Base-by-base conservation (phyloP, 768 basidiomycete species). In the Cystobasidiopsis lactophilus region DNA sequence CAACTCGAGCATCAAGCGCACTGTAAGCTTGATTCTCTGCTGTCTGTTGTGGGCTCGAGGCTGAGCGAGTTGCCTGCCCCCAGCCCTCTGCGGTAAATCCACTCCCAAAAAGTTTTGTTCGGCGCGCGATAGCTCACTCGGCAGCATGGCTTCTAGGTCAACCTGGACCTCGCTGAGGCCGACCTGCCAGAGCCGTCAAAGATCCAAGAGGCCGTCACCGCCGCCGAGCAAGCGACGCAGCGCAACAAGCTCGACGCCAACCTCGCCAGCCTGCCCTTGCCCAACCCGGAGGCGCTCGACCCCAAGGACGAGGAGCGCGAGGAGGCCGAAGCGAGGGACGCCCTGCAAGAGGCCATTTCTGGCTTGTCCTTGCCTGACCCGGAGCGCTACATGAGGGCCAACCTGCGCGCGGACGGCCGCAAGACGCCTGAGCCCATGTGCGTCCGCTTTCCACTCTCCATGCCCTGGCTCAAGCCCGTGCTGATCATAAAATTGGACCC, bases 341-440 rank as follows among this genome's bases (percentile, higher is more conserved):
- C 60, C 14, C 52, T 61, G 53, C 52, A 56, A 13, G 46, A 48
- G 0, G 58, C 60, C 1, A 50, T 61, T 45, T 46, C 60, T 14
- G 39, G 47, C 3, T 52, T 61, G 39, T 54, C 58, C 40, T 46
- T 61, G 10, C 57, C 55, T 13, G 43, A 50, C 14, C 60, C 60
- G 0, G 60, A 61, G 37, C 53, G 56, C 4, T 41, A 59, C 51
- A 46, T 51, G 4, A 51, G 58, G 18, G 60, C 60, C 27, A 61
- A 56, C 52, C 52, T 54, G 13, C 39, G 51, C 1, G 60, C 60
- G 1, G 60, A 61, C 40, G 60, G 60, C n/a, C 50, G 51, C 0
- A 40, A 19, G 11, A 61, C 60, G 2, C 60, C 60, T 1, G 35
- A 51, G 19, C 59, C 59, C 21, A 37, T 39, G 59, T 60, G 7